These are phyloP conservation scores for Capsicum baccatum DNA, from an alignment of 257 asterid genomes.

Conservation along the genomic window DNA sequence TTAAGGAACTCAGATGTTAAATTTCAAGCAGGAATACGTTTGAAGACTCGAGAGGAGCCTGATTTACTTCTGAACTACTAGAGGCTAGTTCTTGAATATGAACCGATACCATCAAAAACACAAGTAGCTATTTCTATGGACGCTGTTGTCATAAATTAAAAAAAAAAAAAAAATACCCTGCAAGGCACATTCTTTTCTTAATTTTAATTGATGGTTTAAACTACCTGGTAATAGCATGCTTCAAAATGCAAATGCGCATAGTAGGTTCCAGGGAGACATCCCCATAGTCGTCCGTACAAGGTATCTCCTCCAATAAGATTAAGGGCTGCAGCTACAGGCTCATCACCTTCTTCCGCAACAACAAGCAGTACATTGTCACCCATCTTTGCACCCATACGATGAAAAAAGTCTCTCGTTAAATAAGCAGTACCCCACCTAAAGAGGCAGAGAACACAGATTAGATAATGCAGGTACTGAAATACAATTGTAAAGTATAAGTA, in stretches of 20 bases:
- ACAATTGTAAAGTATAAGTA: constrained; percentile 25
- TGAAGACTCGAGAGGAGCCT: background rate
- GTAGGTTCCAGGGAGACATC: constrained; percentile 85
- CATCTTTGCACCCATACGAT: constrained; percentile 87
- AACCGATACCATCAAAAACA: background rate
- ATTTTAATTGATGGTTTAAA: background rate
- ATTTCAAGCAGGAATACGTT: constrained; percentile 25
- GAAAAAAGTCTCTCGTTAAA: constrained; percentile 93
- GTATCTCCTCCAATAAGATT: constrained; percentile 93
- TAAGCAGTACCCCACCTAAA: constrained; percentile 97
- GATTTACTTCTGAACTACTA: background rate
- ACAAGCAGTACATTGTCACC: constrained; percentile 84
- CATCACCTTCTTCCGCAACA: constrained; percentile 83
- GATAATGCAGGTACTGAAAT: background rate
- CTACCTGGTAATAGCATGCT: constrained; percentile 98
- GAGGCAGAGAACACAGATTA: constrained; percentile 6
- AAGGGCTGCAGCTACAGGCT: constrained; percentile 89
- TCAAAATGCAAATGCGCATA: constrained; percentile 93
- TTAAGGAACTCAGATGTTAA: constrained; percentile 14
- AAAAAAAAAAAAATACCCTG: background rate
- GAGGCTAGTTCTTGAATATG: background rate
- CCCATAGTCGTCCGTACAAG: constrained; percentile 95
- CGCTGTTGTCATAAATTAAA: background rate
- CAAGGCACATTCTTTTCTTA: background rate
- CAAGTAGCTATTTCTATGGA: background rate